Conservation (phyloP, 1,139 yeast species). For the Blastobotrys arbuscula region DNA sequence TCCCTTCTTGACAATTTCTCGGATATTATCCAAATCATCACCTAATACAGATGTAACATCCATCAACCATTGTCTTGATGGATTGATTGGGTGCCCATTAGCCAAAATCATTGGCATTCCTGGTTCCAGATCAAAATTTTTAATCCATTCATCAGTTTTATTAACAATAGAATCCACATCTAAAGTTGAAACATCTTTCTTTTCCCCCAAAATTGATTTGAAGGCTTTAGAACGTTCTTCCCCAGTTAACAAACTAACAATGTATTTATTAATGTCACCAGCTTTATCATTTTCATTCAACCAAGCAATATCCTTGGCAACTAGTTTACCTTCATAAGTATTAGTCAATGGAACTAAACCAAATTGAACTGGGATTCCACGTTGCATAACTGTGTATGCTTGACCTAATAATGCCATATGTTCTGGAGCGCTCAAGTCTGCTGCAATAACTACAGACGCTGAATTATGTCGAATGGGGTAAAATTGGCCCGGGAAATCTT, state of each 20-base stretch:
- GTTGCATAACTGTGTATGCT: slow-evolving; percentile 42
- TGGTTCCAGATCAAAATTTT: slow-evolving; percentile 36
- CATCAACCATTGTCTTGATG: slow-evolving; percentile 40
- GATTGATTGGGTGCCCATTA: slow-evolving; percentile 59
- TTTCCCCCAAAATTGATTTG: slow-evolving; percentile 5
- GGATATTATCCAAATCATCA: slow-evolving; percentile 28
- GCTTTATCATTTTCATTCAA: slow-evolving; percentile 25
- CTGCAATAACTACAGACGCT: slow-evolving; percentile 65
- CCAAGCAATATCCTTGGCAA: slow-evolving; percentile 38
- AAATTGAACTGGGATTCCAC: slow-evolving; percentile 69
- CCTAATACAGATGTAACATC: slow-evolving; percentile 33
- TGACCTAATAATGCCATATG: slow-evolving; percentile 45
- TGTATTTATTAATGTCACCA: slow-evolving; percentile 2
- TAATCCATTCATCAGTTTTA: slow-evolving; percentile 31
- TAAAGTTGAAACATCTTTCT: not conserved
- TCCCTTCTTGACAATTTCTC: slow-evolving; percentile 18
- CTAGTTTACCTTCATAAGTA: slow-evolving; percentile 22
- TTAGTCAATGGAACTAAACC: slow-evolving; percentile 65
- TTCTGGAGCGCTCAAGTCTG: slow-evolving; percentile 53
- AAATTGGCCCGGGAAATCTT: slow-evolving; percentile 46
- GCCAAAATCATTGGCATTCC: slow-evolving; percentile 51
- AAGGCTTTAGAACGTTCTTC: slow-evolving; percentile 12
- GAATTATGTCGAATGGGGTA: slow-evolving; percentile 70
- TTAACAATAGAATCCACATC: slow-evolving; percentile 22
- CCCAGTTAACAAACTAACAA: slow-evolving; percentile 7